Evolutionary conservation across 441 rosid species (phyloP).

Genomic region (Croton setiger): DNA sequence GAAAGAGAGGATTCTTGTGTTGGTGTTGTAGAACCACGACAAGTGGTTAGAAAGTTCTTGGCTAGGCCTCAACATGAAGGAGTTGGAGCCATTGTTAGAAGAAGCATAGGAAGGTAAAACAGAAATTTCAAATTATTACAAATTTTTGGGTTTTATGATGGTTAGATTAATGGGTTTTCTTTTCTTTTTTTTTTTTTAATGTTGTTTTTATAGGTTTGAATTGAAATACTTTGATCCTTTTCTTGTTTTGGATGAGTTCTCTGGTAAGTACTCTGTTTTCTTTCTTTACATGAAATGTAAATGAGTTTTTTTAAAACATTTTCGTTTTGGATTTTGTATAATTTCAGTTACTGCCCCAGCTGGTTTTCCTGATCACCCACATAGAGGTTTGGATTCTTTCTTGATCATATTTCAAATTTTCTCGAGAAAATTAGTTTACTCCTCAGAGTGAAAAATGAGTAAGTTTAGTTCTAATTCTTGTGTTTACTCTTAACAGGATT

Average conservation of each 20-base stretch:
- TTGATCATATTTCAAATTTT: background rate
- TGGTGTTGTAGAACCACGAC: slow-evolving; percentile 36
- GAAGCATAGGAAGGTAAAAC: slow-evolving; percentile 84
- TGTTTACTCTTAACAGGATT: slow-evolving; percentile 50
- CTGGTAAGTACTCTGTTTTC: slow-evolving; percentile 45
- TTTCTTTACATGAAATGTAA: background rate
- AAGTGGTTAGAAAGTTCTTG: slow-evolving; percentile 65
- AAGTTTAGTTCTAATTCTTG: slow-evolving; percentile 15
- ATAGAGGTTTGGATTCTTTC: slow-evolving; percentile 55
- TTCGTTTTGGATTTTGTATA: background rate
- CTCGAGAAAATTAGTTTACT: background rate
- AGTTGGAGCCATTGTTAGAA: slow-evolving; percentile 70
- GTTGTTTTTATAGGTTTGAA: slow-evolving; percentile 56
- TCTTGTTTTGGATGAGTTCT: slow-evolving; percentile 83
- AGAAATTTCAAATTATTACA: background rate
- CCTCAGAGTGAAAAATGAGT: background rate
- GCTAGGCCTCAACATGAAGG: slow-evolving; percentile 90
- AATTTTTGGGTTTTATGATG: slow-evolving; percentile 4
- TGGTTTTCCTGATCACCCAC: slow-evolving; percentile 97
- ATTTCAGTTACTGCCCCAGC: slow-evolving; percentile 73
- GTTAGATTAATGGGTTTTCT: slow-evolving; percentile 21
- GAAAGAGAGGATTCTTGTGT: slow-evolving; percentile 18
- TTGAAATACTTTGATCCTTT: slow-evolving; percentile 85
- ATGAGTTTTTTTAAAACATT: background rate
- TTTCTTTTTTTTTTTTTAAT: too few species aligned